These are phyloP conservation scores for Mycena metata DNA, from an alignment of 768 basidiomycete species.

Conservation along the genomic window DNA sequence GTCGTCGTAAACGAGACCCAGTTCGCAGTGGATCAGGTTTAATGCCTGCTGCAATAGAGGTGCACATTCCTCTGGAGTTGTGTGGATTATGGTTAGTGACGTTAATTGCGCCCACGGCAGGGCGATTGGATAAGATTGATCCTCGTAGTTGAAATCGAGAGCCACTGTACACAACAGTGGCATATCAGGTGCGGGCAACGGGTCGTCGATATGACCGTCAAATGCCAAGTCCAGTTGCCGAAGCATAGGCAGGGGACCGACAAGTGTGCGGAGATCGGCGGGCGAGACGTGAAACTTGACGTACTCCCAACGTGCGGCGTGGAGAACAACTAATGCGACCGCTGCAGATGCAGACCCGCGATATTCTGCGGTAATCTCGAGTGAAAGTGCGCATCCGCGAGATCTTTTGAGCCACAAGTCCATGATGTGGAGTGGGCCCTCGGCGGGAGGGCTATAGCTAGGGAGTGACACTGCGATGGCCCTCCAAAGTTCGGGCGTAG, in stretches of 20 bases:
- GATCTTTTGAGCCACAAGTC: not conserved
- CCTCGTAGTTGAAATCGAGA: not conserved
- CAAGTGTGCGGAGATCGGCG: not conserved
- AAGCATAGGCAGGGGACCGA: not conserved
- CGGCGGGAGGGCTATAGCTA: no score
- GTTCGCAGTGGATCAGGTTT: not conserved
- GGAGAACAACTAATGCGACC: no score
- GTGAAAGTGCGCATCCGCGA: not conserved
- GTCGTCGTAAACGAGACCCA: not conserved
- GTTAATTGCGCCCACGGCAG: slow-evolving; percentile 6
- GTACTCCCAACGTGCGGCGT: not conserved
- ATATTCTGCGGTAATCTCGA: not conserved
- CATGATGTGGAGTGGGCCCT: not conserved
- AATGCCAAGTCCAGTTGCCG: not conserved
- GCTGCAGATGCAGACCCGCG: not conserved
- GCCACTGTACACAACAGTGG: not conserved
- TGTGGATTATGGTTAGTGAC: not conserved
- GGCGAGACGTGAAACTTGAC: not conserved
- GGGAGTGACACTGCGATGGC: not conserved
- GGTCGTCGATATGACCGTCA: not conserved
- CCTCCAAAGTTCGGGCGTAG: slow-evolving; percentile 13
- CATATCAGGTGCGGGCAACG: not conserved
- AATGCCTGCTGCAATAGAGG: not conserved
- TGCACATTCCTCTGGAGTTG: not conserved
- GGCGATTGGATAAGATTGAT: not conserved